Base-by-base conservation (phyloP, 208 protist species). In the Leishmania aethiopica region DNA sequence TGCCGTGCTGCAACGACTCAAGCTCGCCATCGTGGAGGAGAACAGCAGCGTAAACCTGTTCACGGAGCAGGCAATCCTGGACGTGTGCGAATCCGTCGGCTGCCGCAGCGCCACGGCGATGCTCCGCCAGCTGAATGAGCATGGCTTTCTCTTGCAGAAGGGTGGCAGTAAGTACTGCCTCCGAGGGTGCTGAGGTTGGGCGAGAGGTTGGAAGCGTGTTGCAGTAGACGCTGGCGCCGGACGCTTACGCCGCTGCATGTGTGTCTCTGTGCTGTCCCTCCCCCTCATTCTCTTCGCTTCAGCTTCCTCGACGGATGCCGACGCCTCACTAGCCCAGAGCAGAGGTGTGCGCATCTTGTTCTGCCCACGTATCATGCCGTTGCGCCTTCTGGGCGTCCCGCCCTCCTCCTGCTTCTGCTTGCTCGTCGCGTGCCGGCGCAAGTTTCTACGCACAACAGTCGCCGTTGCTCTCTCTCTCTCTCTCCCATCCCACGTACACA, bases 101-200 rank as follows among this genome's bases (percentile, higher is more conserved):
- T 96, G 94, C 83, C 88, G 88, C 45, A 93, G 94, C 81, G 86
- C 92, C 4, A 60, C 76, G 35, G 86, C 90, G 45, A 96, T 95
- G 91, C 73, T 97, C 80, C 88, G 92, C 40, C 94, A 97, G 80
- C 86, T 97, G 42, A 97, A 93, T 78, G 94, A 96, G 79, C 92
- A 91, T 51, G 94, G 94, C 28, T 77, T 94, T 35, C 90, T 97
- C 42, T 86, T 97, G 8, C 88, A 94, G 77, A 83, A 84, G 35
- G 82, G 87, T 0, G 84, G 85, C 13, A 93, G 87, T 51, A 92
- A 89, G 77, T 97, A 95, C 81, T 86, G 86, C 37, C 83, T 97
- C 15, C 87, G 89, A 74, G 87, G 87, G 1, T 87, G 88, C n/a
- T 94, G 76, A 85, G 35, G 37, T 51, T 19, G 66, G 40, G 37